Percentiles rank a stretch among this genome's conserved stretches.
These are phyloP conservation scores for Botrytis galanthina DNA, from an alignment of 2,329 filamentous ascomycete species.

Conservation along the genomic window DNA sequence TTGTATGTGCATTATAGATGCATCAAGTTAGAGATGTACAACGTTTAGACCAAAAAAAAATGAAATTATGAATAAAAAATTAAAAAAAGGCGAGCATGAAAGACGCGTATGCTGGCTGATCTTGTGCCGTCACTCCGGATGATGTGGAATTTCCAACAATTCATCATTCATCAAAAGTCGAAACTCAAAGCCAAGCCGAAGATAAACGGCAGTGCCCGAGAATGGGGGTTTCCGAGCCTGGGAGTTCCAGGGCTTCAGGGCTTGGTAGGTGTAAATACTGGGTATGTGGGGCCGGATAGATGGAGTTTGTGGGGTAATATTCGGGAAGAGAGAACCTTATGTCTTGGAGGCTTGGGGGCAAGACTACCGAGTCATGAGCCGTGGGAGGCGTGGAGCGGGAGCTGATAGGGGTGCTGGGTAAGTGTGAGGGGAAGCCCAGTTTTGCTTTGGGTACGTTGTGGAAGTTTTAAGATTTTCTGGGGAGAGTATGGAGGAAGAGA, in stretches of 20 bases:
- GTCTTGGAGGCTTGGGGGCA: neutral
- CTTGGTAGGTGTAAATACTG: neutral
- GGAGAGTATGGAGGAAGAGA: neutral
- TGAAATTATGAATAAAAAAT: neutral
- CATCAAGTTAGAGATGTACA: neutral
- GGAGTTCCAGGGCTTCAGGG: neutral
- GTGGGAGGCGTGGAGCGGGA: neutral
- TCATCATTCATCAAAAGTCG: neutral
- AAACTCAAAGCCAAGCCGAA: neutral
- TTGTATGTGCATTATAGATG: neutral
- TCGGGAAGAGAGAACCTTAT: neutral
- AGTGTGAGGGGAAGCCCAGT: neutral
- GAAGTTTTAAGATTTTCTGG: neutral
- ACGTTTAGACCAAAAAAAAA: neutral
- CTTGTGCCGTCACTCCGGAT: neutral
- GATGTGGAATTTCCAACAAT: neutral
- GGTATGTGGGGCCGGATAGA: neutral
- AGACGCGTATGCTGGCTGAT: neutral
- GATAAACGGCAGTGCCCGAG: neutral
- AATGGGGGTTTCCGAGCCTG: neutral
- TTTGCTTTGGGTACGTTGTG: neutral
- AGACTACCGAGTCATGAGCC: neutral
- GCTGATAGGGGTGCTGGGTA: neutral
- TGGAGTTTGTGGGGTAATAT: neutral
- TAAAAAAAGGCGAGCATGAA: neutral